Conservation (phyloP, 108 stramenopile genomes). For the Stephanodiscus minutulus region DNA sequence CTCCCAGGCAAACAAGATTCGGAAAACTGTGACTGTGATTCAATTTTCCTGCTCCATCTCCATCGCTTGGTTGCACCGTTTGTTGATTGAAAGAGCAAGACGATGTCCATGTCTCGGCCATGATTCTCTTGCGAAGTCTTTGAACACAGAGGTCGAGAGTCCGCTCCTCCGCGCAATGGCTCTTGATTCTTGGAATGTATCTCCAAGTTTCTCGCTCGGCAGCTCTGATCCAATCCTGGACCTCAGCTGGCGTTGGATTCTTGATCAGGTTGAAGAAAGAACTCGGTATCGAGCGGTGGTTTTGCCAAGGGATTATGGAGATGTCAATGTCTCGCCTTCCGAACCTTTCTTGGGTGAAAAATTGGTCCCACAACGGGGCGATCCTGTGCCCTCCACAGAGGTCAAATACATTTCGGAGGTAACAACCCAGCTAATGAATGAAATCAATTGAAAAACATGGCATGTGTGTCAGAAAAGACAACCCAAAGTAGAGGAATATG, state of each 20-base stretch:
- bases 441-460: not conserved
- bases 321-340: slow-evolving; percentile 94
- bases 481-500: not conserved
- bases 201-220: slow-evolving; percentile 90
- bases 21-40: slow-evolving; percentile 70
- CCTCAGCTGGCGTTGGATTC: slow-evolving; percentile 89
- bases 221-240: slow-evolving; percentile 75
- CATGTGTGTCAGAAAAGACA: not conserved
- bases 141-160: slow-evolving; percentile 87
- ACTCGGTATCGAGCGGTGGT: slow-evolving; percentile 74
- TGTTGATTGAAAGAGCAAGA: slow-evolving; percentile 29
- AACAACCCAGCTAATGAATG: slow-evolving; percentile 56
- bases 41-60: slow-evolving; percentile 51
- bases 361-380: slow-evolving; percentile 82
- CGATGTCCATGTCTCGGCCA: slow-evolving; percentile 66
- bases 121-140: slow-evolving; percentile 72
- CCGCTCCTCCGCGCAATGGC: slow-evolving; percentile 83
- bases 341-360: slow-evolving; percentile 89
- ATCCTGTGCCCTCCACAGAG: slow-evolving; percentile 76
- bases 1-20: slow-evolving; percentile 80
- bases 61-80: slow-evolving; percentile 16
- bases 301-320: slow-evolving; percentile 92
- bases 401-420: slow-evolving; percentile 85
- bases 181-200: slow-evolving; percentile 86
- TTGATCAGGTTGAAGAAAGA: slow-evolving; percentile 83